Evolutionary conservation across 1,139 yeast species (phyloP), one percentile per base, ranked within the genome.

Genomic region (Diutina sp.): DNA sequence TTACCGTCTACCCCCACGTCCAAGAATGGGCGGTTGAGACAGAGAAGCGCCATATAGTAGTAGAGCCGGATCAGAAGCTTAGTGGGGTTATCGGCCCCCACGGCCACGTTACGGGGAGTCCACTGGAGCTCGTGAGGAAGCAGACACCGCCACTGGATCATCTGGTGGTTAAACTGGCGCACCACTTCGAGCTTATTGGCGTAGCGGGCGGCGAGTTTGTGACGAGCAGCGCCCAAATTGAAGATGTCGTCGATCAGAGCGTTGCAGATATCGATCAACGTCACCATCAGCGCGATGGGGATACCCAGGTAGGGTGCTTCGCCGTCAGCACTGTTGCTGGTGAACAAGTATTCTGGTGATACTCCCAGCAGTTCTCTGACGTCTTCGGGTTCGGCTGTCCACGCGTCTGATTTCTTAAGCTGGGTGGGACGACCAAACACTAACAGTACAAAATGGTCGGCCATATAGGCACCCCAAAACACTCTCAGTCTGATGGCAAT

Each of bases 351-450:
- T 46, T 76, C 79, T 9, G n/a, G 51, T 58, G 79, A 82, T 18
- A 81, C 79, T 71, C 82, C 78, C 58, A 74, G 80, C 57, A 79
- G 72, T 65, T 82, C 86, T 0, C 85, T 85, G 56, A 83, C 69
- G 63, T 82, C 85, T 57, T 77, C 79, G 4, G 86, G 78, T 61
- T 81, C 85, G 0, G 84, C 83, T 6, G 83, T 80, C 0, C 85
- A 76, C 0, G 86, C 80, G 63, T 83, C 85, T 48, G 79, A 75
- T 55, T 79, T 71, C 60, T 82, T 80, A 58, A 83, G 68, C 1
- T 80, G 69, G 0, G 85, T 77, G 4, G 62, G 62, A n/a, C 62
- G 58, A 3, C 63, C 63, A 61, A 60, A 57, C 44, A 61, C 57
- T 51, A 60, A 56, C 11, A 62, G 58, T n/a, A 60, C 57, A 25